Evolutionary conservation across 2,329 filamentous ascomycete species (phyloP).

Genomic region (Penicillium polonicum): DNA sequence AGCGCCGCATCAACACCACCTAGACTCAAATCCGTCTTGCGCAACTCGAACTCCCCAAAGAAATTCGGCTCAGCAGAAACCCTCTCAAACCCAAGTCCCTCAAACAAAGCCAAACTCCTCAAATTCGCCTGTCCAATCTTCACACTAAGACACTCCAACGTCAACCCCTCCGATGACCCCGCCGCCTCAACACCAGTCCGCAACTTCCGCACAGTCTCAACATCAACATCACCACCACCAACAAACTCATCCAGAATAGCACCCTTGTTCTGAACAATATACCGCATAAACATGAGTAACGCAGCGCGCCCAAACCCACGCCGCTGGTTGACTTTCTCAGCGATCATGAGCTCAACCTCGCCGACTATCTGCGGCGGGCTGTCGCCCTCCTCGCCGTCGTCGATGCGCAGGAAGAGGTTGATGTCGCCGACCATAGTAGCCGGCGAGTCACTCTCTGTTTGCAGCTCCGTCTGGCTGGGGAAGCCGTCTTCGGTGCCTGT

Average conservation of each 20-base stretch:
- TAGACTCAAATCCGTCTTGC: conserved; percentile 35
- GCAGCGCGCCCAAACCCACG: conserved; percentile 65
- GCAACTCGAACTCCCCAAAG: conserved; percentile 67
- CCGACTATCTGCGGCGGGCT: conserved; percentile 52
- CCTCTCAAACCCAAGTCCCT: conserved; percentile 58
- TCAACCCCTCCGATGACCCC: conserved; percentile 3
- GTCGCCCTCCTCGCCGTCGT: conserved; percentile 51
- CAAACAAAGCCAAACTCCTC: conserved; percentile 60
- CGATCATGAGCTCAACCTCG: conserved; percentile 88
- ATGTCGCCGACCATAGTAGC: conserved; percentile 68
- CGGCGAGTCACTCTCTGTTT: conserved; percentile 55
- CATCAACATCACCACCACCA: conserved; percentile 12
- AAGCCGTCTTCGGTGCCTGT: neutral
- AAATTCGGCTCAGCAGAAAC: conserved; percentile 56
- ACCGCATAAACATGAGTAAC: conserved; percentile 67
- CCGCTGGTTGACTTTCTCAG: conserved; percentile 56
- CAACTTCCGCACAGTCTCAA: conserved; percentile 18
- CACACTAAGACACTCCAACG: conserved; percentile 52
- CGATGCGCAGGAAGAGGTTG: conserved; percentile 72
- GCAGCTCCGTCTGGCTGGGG: neutral
- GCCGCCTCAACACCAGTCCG: conserved; percentile 6
- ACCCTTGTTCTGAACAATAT: conserved; percentile 56
- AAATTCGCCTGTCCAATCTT: conserved; percentile 61
- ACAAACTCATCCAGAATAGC: conserved; percentile 60
- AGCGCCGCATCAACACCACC: conserved; percentile 30